These are phyloP conservation scores for Leccinum broughii DNA, from an alignment of 768 basidiomycete genomes.

Conservation along the genomic window DNA sequence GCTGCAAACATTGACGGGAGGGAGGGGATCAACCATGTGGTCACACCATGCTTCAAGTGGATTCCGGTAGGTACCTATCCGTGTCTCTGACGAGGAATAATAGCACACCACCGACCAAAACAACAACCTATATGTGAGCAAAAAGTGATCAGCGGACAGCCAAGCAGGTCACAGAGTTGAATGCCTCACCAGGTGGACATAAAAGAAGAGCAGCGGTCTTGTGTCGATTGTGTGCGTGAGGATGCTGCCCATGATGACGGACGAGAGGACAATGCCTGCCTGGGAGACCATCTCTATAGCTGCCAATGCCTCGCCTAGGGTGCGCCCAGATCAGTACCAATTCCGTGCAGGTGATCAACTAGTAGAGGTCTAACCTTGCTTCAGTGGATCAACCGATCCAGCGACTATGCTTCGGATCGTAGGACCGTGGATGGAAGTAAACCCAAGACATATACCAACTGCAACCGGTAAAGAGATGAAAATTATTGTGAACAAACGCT, in stretches of 20 bases:
- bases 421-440: slow-evolving; percentile 17
- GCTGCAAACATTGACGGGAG: neutral
- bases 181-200: slow-evolving; percentile 21
- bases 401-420: slow-evolving; percentile 27
- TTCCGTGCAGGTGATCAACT: too few species aligned
- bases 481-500: neutral
- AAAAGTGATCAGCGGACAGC: neutral
- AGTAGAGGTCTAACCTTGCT: slow-evolving; percentile 22
- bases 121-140: slow-evolving; percentile 11
- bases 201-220: slow-evolving; percentile 23
- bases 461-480: slow-evolving; percentile 1
- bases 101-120: slow-evolving; percentile 13
- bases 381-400: slow-evolving; percentile 27
- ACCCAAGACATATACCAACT: slow-evolving; percentile 24
- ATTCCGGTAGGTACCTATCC: slow-evolving; percentile 21
- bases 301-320: slow-evolving; percentile 30
- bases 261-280: slow-evolving; percentile 25
- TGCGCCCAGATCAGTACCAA: neutral
- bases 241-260: slow-evolving; percentile 32
- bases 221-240: slow-evolving; percentile 24
- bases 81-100: slow-evolving; percentile 27
- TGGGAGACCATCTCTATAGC: slow-evolving; percentile 29
- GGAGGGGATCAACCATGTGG: neutral
- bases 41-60: slow-evolving; percentile 7
- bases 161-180: neutral